phyloP scores from a whole-genome alignment of 2,329 filamentous ascomycete species.

The Nigrospora osmanthi region DNA sequence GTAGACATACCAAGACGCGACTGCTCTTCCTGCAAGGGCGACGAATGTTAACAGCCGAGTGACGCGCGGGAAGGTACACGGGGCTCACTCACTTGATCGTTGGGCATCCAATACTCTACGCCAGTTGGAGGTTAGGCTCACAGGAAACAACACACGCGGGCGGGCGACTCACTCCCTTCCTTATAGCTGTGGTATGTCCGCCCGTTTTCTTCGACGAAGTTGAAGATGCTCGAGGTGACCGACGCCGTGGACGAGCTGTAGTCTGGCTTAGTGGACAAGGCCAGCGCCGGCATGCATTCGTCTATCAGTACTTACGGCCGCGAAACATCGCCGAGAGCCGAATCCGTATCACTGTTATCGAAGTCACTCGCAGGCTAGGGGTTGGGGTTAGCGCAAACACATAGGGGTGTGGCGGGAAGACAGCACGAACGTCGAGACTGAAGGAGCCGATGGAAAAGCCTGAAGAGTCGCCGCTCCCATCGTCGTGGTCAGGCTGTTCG shows the following conservation, averaged over 20 bases:
- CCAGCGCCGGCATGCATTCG: background rate
- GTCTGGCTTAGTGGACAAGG: background rate
- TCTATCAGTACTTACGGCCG: background rate
- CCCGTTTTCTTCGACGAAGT: constrained; percentile 15
- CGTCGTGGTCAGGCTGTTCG: too few species aligned
- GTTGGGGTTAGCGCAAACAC: background rate
- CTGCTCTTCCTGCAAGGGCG: background rate
- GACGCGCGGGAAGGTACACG: rapidly evolving
- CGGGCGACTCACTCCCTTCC: constrained; percentile 12
- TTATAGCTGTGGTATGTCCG: constrained; percentile 17
- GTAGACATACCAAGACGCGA: background rate
- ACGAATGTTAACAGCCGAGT: background rate
- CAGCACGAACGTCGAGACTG: background rate
- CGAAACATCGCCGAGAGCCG: background rate
- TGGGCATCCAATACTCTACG: constrained; percentile 15
- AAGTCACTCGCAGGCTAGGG: background rate
- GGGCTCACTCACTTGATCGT: constrained; percentile 10
- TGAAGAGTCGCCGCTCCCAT: too few species aligned
- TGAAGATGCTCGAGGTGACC: constrained; percentile 13
- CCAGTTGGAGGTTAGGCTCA: background rate
- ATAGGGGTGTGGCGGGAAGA: background rate
- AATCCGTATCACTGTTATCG: constrained; percentile 1
- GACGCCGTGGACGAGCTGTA: constrained; percentile 4
- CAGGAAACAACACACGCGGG: background rate
- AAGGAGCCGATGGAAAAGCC: background rate